Base-by-base conservation (phyloP, 768 basidiomycete species). In the Dendrothele bispora region DNA sequence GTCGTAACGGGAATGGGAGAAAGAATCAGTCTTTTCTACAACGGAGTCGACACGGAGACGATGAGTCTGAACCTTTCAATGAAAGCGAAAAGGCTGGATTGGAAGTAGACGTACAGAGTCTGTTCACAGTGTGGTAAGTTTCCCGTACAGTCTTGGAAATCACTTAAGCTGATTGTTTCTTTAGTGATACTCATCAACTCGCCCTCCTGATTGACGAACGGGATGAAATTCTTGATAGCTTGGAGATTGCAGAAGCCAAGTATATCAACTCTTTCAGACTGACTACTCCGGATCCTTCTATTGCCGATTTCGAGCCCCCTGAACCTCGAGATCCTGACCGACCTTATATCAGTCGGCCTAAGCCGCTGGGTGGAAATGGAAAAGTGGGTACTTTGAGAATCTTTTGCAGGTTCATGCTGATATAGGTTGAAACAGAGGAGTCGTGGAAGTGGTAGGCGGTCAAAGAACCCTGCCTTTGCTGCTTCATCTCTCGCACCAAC, bases 201-300 rank as follows among this genome's bases (percentile, higher is more conserved):
- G 79, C 82, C 0, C 53, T 79, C 5, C 77, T 91, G 24, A 86
- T 91, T 35, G 80, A 83, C 36, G 83, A 90, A 60, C 75, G 90
- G 24, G 88, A 90, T 52, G 76, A 79, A 57, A 80, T 90, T 18
- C 65, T 92, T n/a, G 83, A 88, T 54, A 82, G 86, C 51, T 73
- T 92, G 7, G 89, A 92, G 68, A 79, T 84, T 43, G 87, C 88
- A 10, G 89, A 91, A 67, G 80, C 84, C 10, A 79, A 75, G 56
- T 93, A 90, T 57, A 88, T 89, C 52, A 73, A 74, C 47, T 90
- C 85, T 4, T 91, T 91, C 71, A 72, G 79, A 14, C 67, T 86
- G 8, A 81, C 83, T 0, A 88, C 85, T 0, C 86, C 86, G 4
- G 85, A 86, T 48, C 85, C 86, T 17, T 86, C 86, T 6, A 72